Base-by-base conservation (phyloP, 805 yeast species). In the Schizosaccharomyces lindneri region DNA sequence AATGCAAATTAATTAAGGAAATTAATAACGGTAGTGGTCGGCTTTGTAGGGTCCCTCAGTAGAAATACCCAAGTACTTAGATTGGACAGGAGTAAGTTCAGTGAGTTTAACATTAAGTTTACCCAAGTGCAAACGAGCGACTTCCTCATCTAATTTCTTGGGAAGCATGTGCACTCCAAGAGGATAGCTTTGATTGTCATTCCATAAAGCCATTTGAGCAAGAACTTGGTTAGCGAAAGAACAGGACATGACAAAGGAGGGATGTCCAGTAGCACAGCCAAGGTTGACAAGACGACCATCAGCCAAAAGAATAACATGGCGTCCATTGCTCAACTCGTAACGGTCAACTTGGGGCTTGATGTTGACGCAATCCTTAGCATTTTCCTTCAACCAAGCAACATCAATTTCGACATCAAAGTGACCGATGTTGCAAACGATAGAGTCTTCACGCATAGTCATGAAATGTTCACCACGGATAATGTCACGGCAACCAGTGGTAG, bases 241-340 rank as follows among this genome's bases (percentile, higher is more conserved):
- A 79, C 97, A 93, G 66, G 97, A 88, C 98, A 90, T 90, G 73
- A 90, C 98, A 74, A 90, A 90, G 55, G 97, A 87, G 61, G 97
- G 85, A 82, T 90, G 98, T 74, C 98, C 98, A 71, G 97, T 90
- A 74, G 97, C 98, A 80, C 97, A 93, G 71, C 98, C 98, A 74
- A 90, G 81, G 88, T 90, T 90, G 74, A 90, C 97, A 72, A 90
- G 84, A 81, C 98, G 88, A 79, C 98, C 98, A 78, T 89, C 96
- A 68, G 98, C 98, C 71, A 90, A 85, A 73, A 90, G 81, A 78
- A 90, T 88, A 73, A 90, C 73, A 80, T 90, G 97, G 74, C 85
- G 86, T 73, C 97, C 97, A 72, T 79, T 79, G 73, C 80, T 76
- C 78, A 90, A 77, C 75, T 87, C 79, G 84, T 76, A 90, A 79